Base-by-base conservation (phyloP, 2,329 filamentous ascomycete genomes). In the Fusarium cyanostomum region DNA sequence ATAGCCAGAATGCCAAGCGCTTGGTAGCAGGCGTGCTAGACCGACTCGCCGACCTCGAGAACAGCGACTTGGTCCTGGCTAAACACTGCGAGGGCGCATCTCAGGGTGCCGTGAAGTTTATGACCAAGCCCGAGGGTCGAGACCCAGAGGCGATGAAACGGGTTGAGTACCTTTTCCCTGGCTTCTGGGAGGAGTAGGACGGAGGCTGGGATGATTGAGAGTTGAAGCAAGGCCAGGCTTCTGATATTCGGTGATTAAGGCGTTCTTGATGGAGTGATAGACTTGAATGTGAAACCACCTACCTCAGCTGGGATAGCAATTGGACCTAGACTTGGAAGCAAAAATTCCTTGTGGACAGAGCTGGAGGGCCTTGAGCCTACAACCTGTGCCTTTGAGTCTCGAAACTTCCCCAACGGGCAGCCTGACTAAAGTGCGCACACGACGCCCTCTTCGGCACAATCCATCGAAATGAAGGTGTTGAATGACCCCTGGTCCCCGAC, bases 11-110 rank as follows among this genome's bases (percentile, higher is more conserved):
- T 73, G 95, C 95, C 30, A 89, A 90, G 75, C 84, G 88, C 48
- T 89, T 98, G 54, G 89, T 99, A 30, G 92, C 87, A 31, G 92
- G 91, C 28, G 93, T 98, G 39, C 82, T 99, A 52, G 92, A 98
- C 77, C 89, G 93, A 78, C 82, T 98, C 70, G 88, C 86, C 70
- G 89, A 91, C 74, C 84, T 91, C 58, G 90, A 94, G 74, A 87
- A 96, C 77, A 80, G 77, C 52, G 89, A 94, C 56, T 77, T 95
- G 54, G 88, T 97, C 35, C 79, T 84, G 59, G 95, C 90, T 21
- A 94, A 90, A 82, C 92, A 97, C 77, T 86, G 92, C 74, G 89
- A 88, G 72, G 92, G 92, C 12, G 84, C 85, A 31, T 88, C 89
- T 59, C 90, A 89, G 74, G 92, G 92, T 63, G 92, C 92, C 35